Evolutionary conservation across 2,329 filamentous ascomycete genomes (phyloP).

Genomic region (Amauroascus niger): DNA sequence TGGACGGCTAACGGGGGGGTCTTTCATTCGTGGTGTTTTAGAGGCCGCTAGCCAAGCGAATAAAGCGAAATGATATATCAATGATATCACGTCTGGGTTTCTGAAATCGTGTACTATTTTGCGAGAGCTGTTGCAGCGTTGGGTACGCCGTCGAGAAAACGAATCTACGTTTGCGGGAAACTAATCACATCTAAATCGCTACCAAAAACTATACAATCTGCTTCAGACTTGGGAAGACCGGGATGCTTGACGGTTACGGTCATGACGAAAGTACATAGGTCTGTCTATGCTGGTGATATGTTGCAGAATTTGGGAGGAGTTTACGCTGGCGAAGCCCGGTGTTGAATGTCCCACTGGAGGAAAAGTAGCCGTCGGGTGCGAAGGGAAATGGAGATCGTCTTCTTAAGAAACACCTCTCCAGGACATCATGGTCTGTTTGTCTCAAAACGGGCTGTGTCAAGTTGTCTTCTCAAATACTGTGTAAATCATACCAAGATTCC

Average conservation of each 20-base stretch:
- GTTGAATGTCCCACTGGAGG: too few relatives aligned
- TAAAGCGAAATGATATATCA: constrained; percentile 36
- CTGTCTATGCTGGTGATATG: background rate
- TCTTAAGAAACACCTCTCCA: too few relatives aligned
- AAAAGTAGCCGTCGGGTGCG: background rate
- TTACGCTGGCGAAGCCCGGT: background rate
- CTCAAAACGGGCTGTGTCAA: too few relatives aligned
- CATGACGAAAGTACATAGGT: background rate
- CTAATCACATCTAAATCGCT: background rate
- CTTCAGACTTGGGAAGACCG: background rate
- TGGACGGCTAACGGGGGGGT: background rate
- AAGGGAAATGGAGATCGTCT: background rate
- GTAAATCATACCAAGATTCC: background rate
- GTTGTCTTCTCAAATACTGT: too few relatives aligned
- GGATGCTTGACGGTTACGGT: background rate
- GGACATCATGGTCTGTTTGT: background rate
- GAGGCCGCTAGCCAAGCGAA: constrained; percentile 44
- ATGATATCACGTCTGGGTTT: background rate
- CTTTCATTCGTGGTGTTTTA: constrained; percentile 16
- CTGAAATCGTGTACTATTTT: background rate
- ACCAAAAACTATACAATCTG: background rate
- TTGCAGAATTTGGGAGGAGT: background rate
- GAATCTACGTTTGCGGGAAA: background rate
- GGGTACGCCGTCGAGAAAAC: background rate
- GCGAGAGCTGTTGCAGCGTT: background rate